These are phyloP conservation scores for Vinca minor DNA, from an alignment of 257 asterid genomes.

Conservation along the genomic window DNA sequence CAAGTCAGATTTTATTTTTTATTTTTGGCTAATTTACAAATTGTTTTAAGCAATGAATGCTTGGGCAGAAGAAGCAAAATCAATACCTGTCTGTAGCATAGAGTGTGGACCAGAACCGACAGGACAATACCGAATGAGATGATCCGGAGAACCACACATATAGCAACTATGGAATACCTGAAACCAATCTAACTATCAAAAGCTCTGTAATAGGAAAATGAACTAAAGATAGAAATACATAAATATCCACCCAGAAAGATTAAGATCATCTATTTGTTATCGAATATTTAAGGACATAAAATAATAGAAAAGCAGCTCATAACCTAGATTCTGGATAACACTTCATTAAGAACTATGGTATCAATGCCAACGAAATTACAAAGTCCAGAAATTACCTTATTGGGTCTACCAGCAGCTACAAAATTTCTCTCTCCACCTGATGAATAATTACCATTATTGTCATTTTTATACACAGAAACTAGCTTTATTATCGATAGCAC, in stretches of 20 bases:
- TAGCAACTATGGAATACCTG: slow-evolving; percentile 65
- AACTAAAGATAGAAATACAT: not conserved
- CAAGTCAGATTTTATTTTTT: no score
- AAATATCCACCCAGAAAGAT: not conserved
- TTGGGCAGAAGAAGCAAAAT: not conserved
- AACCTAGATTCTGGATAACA: not conserved
- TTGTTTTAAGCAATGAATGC: not conserved
- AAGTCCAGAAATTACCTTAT: slow-evolving; percentile 39
- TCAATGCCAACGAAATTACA: not conserved
- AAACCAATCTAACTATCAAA: slow-evolving; percentile 17
- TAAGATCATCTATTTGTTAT: not conserved
- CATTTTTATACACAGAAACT: not conserved
- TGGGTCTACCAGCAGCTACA: slow-evolving; percentile 36
- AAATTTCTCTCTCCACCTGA: slow-evolving; percentile 54
- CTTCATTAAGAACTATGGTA: not conserved
- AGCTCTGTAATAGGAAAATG: not conserved
- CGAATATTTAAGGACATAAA: not conserved
- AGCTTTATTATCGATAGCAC: not conserved
- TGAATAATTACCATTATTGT: slow-evolving; percentile 21
- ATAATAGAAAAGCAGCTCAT: not conserved
- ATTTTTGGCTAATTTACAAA: slow-evolving; percentile 10
- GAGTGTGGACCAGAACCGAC: slow-evolving; percentile 38
- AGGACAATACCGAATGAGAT: slow-evolving; percentile 79
- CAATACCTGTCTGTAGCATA: slow-evolving; percentile 57
- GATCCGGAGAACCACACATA: slow-evolving; percentile 77